Conservation (phyloP, 495 filamentous ascomycete genomes). For the Penicillium antarcticum region DNA sequence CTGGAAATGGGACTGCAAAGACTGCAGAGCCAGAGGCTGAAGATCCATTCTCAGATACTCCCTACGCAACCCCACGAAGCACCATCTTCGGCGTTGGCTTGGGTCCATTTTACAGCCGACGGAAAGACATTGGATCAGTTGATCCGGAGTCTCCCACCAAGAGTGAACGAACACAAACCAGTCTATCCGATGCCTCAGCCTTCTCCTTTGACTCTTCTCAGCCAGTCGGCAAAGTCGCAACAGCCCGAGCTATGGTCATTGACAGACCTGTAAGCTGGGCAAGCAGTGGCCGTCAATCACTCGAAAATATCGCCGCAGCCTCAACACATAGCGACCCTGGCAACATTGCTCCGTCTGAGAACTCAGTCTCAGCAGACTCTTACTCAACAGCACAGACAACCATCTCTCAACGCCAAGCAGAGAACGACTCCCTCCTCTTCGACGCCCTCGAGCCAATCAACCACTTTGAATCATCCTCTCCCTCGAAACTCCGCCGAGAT, state of each 20-base stretch:
- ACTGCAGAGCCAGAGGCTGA: conserved; percentile 14
- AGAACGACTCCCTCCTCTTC: conserved; percentile 60
- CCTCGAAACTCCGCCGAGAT: conserved; percentile 29
- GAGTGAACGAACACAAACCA: conserved; percentile 54
- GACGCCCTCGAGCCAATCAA: conserved; percentile 12
- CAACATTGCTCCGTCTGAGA: conserved; percentile 26
- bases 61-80: conserved; percentile 28
- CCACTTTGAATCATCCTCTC: conserved; percentile 18
- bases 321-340: conserved; percentile 27
- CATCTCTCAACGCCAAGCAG: conserved; percentile 59
- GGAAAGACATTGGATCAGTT: conserved; percentile 17
- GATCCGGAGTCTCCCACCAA: conserved; percentile 43
- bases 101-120: conserved; percentile 25
- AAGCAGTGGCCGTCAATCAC: conserved; percentile 25
- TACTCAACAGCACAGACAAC: conserved; percentile 66
- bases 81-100: conserved; percentile 28
- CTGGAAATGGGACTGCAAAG: conserved; percentile 1
- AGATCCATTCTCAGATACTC: conserved; percentile 26
- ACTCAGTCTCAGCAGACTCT: conserved; percentile 51
- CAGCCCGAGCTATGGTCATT: conserved; percentile 13
- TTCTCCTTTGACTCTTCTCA: conserved; percentile 30
- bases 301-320: conserved; percentile 18
- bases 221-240: conserved; percentile 11
- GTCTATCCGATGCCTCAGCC: conserved; percentile 49
- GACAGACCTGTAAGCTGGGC: conserved; percentile 20